phyloP scores from a whole-genome alignment of 169 alveolate species.

The Plasmodium coatneyi region DNA sequence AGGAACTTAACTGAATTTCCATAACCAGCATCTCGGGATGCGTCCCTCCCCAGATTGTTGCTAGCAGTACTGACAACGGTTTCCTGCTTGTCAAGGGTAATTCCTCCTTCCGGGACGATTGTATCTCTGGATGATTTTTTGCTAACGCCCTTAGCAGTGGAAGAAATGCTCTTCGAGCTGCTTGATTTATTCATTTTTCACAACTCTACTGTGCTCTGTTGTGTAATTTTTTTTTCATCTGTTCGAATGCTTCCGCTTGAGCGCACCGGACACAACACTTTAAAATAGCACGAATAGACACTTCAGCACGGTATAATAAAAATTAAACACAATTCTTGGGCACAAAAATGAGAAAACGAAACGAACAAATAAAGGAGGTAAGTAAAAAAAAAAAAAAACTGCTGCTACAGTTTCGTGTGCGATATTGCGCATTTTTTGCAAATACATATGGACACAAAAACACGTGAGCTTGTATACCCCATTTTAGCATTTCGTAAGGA shows the following conservation, averaged over 20 bases:
- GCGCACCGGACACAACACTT: neutral
- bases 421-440: neutral
- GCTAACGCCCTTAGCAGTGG: neutral
- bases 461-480: neutral
- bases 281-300: neutral
- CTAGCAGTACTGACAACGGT: neutral
- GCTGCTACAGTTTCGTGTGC: neutral
- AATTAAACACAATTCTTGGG: neutral
- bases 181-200: conserved; percentile 19
- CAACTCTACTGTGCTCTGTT: neutral
- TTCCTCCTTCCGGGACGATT: neutral
- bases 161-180: conserved; percentile 12
- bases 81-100: neutral
- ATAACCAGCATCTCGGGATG: conserved; percentile 21
- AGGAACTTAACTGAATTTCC: neutral
- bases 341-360: neutral
- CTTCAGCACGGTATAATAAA: neutral
- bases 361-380: neutral
- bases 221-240: neutral
- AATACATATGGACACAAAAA: neutral
- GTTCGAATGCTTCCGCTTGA: neutral
- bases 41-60: neutral
- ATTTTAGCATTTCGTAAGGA: neutral
- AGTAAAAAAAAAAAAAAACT: neutral
- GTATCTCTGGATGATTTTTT: conserved; percentile 20